phyloP scores from a whole-genome alignment of 257 asterid genomes.

The Salvia rosmarinus region DNA sequence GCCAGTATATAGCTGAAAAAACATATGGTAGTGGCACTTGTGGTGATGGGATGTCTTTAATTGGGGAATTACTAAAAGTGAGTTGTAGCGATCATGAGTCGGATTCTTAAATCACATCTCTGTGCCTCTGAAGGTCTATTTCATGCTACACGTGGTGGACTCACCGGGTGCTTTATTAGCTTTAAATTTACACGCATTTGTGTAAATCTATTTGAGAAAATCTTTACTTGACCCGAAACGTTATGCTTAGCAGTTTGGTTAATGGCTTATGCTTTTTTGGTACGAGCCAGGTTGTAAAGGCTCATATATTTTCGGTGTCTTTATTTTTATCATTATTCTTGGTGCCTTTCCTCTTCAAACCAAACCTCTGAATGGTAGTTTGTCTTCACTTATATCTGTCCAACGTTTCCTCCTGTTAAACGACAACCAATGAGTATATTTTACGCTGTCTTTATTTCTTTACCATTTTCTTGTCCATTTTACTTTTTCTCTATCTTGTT shows the following conservation, averaged over 20 bases:
- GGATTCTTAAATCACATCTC: background rate
- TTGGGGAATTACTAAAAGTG: conserved; percentile 13
- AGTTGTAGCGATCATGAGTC: background rate
- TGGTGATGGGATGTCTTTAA: conserved; percentile 23
- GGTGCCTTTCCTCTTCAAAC: background rate
- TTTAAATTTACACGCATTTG: background rate
- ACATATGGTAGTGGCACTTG: background rate
- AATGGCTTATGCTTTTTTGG: background rate
- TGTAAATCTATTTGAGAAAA: background rate
- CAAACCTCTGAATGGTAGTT: background rate
- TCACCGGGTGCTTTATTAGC: background rate
- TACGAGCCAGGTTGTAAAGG: background rate
- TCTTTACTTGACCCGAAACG: background rate
- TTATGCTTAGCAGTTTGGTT: conserved; percentile 10
- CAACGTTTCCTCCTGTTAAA: background rate
- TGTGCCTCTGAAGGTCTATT: too few species aligned
- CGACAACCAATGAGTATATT: background rate
- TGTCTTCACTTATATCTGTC: background rate
- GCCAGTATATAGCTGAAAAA: background rate
- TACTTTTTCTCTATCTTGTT: conserved; percentile 14
- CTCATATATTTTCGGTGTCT: background rate
- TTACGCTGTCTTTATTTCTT: background rate
- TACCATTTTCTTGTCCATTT: background rate
- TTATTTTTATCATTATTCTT: background rate
- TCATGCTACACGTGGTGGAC: background rate